phyloP scores from a whole-genome alignment of 2,329 filamentous ascomycete species.

The Alternaria viburni region DNA sequence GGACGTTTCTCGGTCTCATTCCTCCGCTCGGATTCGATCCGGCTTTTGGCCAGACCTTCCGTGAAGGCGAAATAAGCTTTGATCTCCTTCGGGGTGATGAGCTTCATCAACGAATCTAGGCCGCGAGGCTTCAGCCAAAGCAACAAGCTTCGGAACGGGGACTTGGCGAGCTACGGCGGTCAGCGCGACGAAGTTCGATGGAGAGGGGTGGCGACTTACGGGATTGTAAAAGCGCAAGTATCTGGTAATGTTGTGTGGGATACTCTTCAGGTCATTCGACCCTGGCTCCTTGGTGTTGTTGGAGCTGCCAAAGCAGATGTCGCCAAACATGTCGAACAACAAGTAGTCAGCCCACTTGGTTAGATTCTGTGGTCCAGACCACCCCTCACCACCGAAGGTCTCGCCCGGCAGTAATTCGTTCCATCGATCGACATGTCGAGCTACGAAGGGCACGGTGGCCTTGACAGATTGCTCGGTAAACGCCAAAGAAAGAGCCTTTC shows the following conservation, averaged over 20 bases:
- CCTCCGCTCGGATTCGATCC: not conserved
- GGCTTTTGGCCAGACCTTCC: slow-evolving; percentile 2
- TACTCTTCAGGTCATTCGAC: slow-evolving; percentile 17
- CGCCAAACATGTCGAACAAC: slow-evolving; percentile 54
- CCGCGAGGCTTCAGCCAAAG: slow-evolving; percentile 23
- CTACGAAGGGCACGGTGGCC: slow-evolving; percentile 14
- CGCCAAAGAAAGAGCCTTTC: slow-evolving; percentile 18
- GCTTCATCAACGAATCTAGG: slow-evolving; percentile 11
- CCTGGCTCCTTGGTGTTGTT: slow-evolving; percentile 42
- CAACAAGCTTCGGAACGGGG: slow-evolving; percentile 10
- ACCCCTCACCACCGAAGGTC: slow-evolving; percentile 2
- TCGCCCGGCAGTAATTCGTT: slow-evolving; percentile 7
- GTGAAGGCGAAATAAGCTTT: slow-evolving; percentile 12
- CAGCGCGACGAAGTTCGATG: not conserved
- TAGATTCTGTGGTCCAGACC: slow-evolving; percentile 15
- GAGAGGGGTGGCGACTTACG: not conserved
- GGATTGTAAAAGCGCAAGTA: slow-evolving; percentile 14
- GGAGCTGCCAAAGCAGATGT: slow-evolving; percentile 45
- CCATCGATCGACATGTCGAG: slow-evolving; percentile 22
- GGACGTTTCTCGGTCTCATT: slow-evolving; percentile 3
- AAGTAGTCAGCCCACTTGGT: slow-evolving; percentile 36
- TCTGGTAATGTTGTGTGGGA: slow-evolving; percentile 10
- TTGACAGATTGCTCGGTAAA: slow-evolving; percentile 23
- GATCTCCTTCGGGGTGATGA: slow-evolving; percentile 4
- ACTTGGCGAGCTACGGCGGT: slow-evolving; percentile 9